phyloP scores from a whole-genome alignment of 805 yeast species.

The Pichia phayaonensis region DNA sequence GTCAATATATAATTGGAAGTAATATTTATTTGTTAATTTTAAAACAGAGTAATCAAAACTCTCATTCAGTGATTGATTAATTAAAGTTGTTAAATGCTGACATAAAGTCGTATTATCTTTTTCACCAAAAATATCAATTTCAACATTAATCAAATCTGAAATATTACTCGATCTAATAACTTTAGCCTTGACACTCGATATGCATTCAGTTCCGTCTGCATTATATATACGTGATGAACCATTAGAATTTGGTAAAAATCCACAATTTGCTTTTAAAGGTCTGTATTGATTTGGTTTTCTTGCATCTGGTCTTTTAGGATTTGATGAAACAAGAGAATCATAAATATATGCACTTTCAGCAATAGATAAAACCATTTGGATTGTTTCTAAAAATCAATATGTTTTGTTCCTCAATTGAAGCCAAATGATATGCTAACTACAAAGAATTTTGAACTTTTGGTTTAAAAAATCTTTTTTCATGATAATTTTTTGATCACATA shows the following conservation, averaged over 20 bases:
- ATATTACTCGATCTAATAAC: conserved; percentile 45
- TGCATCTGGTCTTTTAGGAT: conserved; percentile 70
- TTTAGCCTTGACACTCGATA: conserved; percentile 82
- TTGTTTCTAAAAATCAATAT: neutral
- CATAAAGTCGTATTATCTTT: conserved; percentile 74
- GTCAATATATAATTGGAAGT: conserved; percentile 73
- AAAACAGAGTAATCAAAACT: conserved; percentile 48
- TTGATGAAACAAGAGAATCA: conserved; percentile 63
- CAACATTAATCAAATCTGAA: conserved; percentile 56
- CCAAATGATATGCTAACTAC: neutral
- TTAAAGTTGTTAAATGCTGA: conserved; percentile 51
- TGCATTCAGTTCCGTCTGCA: conserved; percentile 88
- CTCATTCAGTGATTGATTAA: conserved; percentile 45
- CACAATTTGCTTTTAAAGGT: conserved; percentile 76
- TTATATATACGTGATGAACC: conserved; percentile 87
- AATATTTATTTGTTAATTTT: conserved; percentile 62
- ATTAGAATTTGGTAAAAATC: conserved; percentile 78
- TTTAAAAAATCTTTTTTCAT: neutral
- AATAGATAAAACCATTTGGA: conserved; percentile 56
- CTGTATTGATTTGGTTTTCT: conserved; percentile 68
- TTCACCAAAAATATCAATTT: conserved; percentile 71
- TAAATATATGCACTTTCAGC: conserved; percentile 71
- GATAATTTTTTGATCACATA: too few relatives aligned
- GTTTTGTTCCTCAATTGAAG: neutral
- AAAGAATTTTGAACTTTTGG: neutral